These are phyloP conservation scores for Artemisia annua DNA, from an alignment of 129 eudicot species.

Conservation along the genomic window DNA sequence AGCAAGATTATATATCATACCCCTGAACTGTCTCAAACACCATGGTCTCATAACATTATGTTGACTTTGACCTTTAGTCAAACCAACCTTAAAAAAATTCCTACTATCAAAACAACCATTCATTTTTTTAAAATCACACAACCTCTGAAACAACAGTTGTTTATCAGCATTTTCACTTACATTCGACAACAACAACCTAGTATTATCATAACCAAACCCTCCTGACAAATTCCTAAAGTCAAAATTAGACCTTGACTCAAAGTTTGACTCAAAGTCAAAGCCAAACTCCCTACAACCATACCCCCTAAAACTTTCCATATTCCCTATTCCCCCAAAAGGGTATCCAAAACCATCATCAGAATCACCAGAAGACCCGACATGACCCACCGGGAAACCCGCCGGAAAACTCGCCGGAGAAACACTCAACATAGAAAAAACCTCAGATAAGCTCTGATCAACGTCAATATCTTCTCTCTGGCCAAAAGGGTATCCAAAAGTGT, in stretches of 20 bases:
- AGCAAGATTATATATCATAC: slow-evolving; percentile 40
- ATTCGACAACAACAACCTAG: no score
- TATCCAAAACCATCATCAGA: slow-evolving; percentile 17
- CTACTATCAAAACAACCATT: no score
- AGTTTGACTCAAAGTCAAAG: slow-evolving; percentile 36
- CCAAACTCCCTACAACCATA: slow-evolving; percentile 23
- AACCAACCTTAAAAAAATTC: no score
- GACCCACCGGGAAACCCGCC: slow-evolving; percentile 2
- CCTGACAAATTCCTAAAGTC: no score
- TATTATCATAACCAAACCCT: no score
- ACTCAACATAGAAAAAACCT: slow-evolving; percentile 29
- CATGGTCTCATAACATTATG: slow-evolving; percentile 8
- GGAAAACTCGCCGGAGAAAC: slow-evolving; percentile 16
- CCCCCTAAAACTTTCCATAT: background rate
- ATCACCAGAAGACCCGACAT: slow-evolving; percentile 10
- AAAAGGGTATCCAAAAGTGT: no score
- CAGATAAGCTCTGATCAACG: slow-evolving; percentile 24
- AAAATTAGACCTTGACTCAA: slow-evolving; percentile 32
- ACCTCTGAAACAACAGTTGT: background rate
- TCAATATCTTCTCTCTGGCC: no score
- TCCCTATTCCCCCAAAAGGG: background rate
- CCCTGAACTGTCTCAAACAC: slow-evolving; percentile 42
- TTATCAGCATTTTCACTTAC: background rate
- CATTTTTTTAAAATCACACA: slow-evolving; percentile 2
- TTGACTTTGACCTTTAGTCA: background rate